Conservation (phyloP, 2,329 filamentous ascomycete species). For the Fusarium sp. region DNA sequence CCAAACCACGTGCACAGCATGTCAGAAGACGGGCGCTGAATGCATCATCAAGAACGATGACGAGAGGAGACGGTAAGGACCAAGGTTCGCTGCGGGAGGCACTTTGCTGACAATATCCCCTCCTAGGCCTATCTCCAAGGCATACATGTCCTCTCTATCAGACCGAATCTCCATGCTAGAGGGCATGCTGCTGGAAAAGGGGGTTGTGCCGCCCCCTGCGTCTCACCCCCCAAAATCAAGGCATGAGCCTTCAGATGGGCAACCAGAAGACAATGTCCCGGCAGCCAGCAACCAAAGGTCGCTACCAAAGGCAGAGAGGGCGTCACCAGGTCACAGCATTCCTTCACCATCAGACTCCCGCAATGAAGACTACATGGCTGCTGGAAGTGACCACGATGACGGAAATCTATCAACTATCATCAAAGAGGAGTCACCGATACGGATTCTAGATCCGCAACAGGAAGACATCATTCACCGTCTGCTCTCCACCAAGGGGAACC, state of each 20-base stretch:
- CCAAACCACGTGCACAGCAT: slow-evolving; percentile 63
- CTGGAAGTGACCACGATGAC: slow-evolving; percentile 43
- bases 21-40: slow-evolving; percentile 61
- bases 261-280: slow-evolving; percentile 38
- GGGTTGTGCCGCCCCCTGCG: slow-evolving; percentile 62
- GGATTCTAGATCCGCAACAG: slow-evolving; percentile 55
- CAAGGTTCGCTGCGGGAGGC: not conserved
- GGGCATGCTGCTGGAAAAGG: slow-evolving; percentile 62
- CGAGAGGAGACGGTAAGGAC: slow-evolving; percentile 63
- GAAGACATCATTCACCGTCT: slow-evolving; percentile 63
- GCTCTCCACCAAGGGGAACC: slow-evolving; percentile 61
- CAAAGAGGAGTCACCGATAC: slow-evolving; percentile 50
- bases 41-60: slow-evolving; percentile 70
- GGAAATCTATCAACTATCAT: slow-evolving; percentile 31
- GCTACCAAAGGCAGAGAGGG: slow-evolving; percentile 12
- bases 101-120: slow-evolving; percentile 5
- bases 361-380: slow-evolving; percentile 47
- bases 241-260: slow-evolving; percentile 49
- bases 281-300: slow-evolving; percentile 7
- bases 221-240: slow-evolving; percentile 65
- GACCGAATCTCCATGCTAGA: slow-evolving; percentile 65
- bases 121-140: slow-evolving; percentile 66
- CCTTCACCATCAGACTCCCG: slow-evolving; percentile 50
- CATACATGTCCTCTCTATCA: slow-evolving; percentile 69
- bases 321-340: slow-evolving; percentile 38